Conservation (phyloP, 495 filamentous ascomycete species). For the Bombardia bombarda region DNA sequence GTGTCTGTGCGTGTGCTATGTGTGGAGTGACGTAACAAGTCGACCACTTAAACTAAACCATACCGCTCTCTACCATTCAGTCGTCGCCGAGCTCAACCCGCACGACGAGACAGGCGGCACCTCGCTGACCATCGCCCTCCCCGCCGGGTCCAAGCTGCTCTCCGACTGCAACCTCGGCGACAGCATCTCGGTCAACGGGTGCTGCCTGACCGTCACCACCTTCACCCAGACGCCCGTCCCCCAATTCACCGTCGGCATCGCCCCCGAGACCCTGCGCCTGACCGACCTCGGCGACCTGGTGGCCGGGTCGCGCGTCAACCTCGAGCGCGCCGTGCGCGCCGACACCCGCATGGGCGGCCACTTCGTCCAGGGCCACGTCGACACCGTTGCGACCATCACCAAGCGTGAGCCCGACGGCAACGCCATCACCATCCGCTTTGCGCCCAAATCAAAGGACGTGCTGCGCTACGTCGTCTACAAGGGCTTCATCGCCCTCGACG, state of each 20-base stretch:
- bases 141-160: slow-evolving; percentile 60
- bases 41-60: neutral
- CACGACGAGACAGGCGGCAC: slow-evolving; percentile 80
- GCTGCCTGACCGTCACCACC: slow-evolving; percentile 79
- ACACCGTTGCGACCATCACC: slow-evolving; percentile 70
- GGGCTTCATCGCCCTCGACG: slow-evolving; percentile 91
- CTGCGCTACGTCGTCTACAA: slow-evolving; percentile 90
- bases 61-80: slow-evolving; percentile 34
- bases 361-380: slow-evolving; percentile 89
- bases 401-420: slow-evolving; percentile 72
- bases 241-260: slow-evolving; percentile 85
- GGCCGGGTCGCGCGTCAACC: slow-evolving; percentile 58
- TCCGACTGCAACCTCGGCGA: slow-evolving; percentile 79
- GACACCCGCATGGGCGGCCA: slow-evolving; percentile 85
- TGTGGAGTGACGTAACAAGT: no score
- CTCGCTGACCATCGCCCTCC: slow-evolving; percentile 72
- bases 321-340: slow-evolving; percentile 84
- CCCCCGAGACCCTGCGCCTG: slow-evolving; percentile 91
- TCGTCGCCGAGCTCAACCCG: slow-evolving; percentile 71
- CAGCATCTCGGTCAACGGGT: slow-evolving; percentile 87
- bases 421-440: slow-evolving; percentile 74
- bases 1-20: no score
- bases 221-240: slow-evolving; percentile 40
- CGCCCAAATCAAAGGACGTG: slow-evolving; percentile 56
- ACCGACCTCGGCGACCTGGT: slow-evolving; percentile 79